Percentiles rank a stretch among this genome's conserved stretches.
Conservation (phyloP, 2,329 filamentous ascomycete species). For the Fusarium musae region DNA sequence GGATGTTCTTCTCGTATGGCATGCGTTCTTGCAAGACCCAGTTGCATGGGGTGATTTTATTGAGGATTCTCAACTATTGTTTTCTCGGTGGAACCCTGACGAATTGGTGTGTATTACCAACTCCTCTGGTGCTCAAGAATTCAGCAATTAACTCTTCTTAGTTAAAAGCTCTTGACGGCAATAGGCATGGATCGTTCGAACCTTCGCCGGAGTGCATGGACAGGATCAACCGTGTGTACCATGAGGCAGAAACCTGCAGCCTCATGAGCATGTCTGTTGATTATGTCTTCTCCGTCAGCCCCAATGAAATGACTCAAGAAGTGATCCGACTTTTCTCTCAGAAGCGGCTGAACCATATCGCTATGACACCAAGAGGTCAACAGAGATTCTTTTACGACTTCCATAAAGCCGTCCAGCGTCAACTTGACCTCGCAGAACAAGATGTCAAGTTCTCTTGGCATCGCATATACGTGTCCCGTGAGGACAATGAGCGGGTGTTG, state of each 20-base stretch:
- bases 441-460: conserved; percentile 34
- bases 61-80: neutral
- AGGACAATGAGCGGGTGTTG: conserved; percentile 5
- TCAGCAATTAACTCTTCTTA: conserved; percentile 5
- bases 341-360: neutral
- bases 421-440: conserved; percentile 20
- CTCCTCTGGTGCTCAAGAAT: neutral
- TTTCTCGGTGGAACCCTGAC: conserved; percentile 17
- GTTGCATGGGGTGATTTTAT: conserved; percentile 1
- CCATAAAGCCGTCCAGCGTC: conserved; percentile 13
- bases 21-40: conserved; percentile 18
- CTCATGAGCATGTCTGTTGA: conserved; percentile 10
- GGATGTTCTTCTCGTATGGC: conserved; percentile 30
- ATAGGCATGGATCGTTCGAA: conserved; percentile 1
- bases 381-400: conserved; percentile 16
- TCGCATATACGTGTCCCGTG: conserved; percentile 11
- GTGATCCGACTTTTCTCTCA: neutral
- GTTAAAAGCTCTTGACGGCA: conserved; percentile 3
- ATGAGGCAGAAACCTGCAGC: neutral
- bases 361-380: neutral
- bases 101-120: conserved; percentile 8
- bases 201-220: neutral
- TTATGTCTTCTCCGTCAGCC: conserved; percentile 1
- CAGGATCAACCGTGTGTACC: conserved; percentile 6
- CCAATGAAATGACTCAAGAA: neutral